Percentiles rank a stretch among this genome's conserved stretches.
These are phyloP conservation scores for Macrolepiota dolichaula DNA, from an alignment of 768 basidiomycete species.

Conservation along the genomic window DNA sequence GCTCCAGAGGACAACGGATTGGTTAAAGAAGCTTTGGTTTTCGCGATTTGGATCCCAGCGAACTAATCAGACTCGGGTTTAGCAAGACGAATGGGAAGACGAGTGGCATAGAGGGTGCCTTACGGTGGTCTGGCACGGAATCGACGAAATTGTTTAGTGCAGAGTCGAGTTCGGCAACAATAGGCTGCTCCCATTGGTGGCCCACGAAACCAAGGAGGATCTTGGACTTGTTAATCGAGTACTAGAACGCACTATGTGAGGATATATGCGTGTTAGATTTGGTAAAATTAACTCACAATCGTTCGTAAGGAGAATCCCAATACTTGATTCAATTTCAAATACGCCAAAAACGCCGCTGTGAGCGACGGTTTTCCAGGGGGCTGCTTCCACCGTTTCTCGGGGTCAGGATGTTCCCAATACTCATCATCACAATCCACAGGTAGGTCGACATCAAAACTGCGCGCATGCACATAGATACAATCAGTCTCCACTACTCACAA, in stretches of 20 bases:
- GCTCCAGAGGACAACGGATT: constrained; percentile 55
- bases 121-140: constrained; percentile 57
- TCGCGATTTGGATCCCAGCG: constrained; percentile 53
- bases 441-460: constrained; percentile 72
- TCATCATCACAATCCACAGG: constrained; percentile 68
- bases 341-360: constrained; percentile 52
- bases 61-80: constrained; percentile 29
- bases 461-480: not conserved
- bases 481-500: not conserved
- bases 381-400: constrained; percentile 62
- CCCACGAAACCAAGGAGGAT: constrained; percentile 60
- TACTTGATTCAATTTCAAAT: constrained; percentile 60
- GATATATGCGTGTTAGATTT: not conserved
- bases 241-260: constrained; percentile 37
- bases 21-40: constrained; percentile 45
- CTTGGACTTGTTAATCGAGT: constrained; percentile 80
- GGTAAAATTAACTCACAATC: constrained; percentile 43
- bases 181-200: constrained; percentile 61
- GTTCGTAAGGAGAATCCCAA: constrained; percentile 62
- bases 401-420: constrained; percentile 67
- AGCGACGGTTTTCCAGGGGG: constrained; percentile 59
- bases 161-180: constrained; percentile 70
- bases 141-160: constrained; percentile 73
- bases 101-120: constrained; percentile 16
- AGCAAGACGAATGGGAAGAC: not conserved